Conservation (phyloP, 306 rosid species). For the Oxytropis ochrocephala region DNA sequence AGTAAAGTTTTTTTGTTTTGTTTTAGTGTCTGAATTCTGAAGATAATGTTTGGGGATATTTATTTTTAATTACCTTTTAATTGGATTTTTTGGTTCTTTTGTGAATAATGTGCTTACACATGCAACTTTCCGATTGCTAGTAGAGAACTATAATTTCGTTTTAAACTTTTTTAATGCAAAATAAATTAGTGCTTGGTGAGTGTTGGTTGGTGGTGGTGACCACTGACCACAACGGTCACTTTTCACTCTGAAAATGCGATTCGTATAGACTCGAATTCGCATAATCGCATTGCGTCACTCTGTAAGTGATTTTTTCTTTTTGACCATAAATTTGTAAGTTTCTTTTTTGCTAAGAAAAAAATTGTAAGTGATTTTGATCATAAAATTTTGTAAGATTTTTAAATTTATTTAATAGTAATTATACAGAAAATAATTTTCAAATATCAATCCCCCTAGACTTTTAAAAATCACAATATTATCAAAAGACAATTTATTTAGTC, state of each 20-base stretch:
- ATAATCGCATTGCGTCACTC: no score
- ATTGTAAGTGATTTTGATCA: no score
- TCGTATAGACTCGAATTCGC: no score
- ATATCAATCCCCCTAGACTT: no score
- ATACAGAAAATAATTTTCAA: no score
- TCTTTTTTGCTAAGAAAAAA: no score
- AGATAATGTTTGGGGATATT: neutral
- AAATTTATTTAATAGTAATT: no score
- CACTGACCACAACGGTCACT: neutral
- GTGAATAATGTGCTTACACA: neutral
- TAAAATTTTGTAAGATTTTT: no score
- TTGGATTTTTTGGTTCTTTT: neutral
- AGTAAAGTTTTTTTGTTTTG: neutral
- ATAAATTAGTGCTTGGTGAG: neutral
- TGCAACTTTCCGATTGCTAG: neutral
- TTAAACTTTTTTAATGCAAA: neutral
- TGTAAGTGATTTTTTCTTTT: no score
- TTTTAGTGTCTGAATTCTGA: neutral
- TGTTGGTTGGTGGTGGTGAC: neutral
- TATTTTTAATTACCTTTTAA: neutral
- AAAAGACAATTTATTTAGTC: no score
- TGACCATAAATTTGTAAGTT: no score
- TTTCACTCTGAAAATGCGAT: neutral
- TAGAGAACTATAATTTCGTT: neutral
- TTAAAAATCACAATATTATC: no score